These are phyloP conservation scores for Staphylotrichum tortipilum DNA, from an alignment of 495 filamentous ascomycete genomes.

Conservation along the genomic window DNA sequence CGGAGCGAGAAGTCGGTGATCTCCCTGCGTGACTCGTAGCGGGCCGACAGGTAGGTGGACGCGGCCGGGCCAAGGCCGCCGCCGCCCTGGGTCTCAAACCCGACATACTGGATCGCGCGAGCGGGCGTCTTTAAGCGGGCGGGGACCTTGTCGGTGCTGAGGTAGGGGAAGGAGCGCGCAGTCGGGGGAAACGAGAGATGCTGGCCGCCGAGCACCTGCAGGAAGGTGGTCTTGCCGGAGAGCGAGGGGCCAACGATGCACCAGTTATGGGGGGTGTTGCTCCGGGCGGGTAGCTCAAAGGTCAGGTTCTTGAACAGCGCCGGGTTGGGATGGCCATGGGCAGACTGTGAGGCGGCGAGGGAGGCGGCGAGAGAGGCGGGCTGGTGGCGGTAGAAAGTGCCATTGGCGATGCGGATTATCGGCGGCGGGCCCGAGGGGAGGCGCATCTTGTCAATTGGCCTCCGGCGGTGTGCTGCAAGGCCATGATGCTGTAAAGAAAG, in stretches of 20 bases:
- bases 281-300: slow-evolving; percentile 53
- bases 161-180: slow-evolving; percentile 67
- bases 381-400: slow-evolving; percentile 73
- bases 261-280: slow-evolving; percentile 51
- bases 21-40: slow-evolving; percentile 86
- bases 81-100: slow-evolving; percentile 57
- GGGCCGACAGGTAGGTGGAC: slow-evolving; percentile 76
- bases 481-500: background rate
- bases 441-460: slow-evolving; percentile 28
- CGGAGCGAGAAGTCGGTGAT: slow-evolving; percentile 76
- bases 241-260: slow-evolving; percentile 65
- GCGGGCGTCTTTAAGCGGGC: slow-evolving; percentile 44
- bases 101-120: slow-evolving; percentile 72
- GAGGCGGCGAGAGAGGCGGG: slow-evolving; percentile 31
- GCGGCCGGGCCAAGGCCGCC: slow-evolving; percentile 27
- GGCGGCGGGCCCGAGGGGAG: slow-evolving; percentile 35
- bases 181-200: slow-evolving; percentile 62
- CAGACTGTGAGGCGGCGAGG: background rate
- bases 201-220: slow-evolving; percentile 65
- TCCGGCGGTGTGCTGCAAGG: background rate
- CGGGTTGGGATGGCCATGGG: slow-evolving; percentile 38
- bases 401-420: slow-evolving; percentile 64
- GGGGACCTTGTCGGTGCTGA: slow-evolving; percentile 54
- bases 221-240: slow-evolving; percentile 64
- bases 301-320: slow-evolving; percentile 60